Conservation (phyloP, 148 eudicot species). For the Simmondsia chinensis region DNA sequence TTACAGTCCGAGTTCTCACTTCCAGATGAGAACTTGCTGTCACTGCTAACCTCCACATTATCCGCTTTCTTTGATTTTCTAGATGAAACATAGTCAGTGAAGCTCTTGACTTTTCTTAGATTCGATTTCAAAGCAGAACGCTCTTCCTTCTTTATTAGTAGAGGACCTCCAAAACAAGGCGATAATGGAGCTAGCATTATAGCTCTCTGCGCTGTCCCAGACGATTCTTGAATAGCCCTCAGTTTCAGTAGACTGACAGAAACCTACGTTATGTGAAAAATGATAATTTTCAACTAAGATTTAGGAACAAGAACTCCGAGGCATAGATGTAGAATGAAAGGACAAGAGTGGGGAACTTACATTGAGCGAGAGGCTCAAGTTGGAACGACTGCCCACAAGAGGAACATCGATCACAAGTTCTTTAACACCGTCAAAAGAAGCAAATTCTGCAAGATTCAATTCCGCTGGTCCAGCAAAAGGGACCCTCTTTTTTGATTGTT, state of each 20-base stretch:
- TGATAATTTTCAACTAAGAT: background rate
- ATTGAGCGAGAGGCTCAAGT: constrained; percentile 31
- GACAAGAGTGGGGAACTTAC: constrained; percentile 25
- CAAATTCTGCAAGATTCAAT: constrained; percentile 52
- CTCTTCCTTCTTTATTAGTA: constrained; percentile 30
- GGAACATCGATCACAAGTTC: constrained; percentile 36
- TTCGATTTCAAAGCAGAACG: constrained; percentile 29
- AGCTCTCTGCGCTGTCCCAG: constrained; percentile 24
- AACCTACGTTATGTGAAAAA: constrained; percentile 21
- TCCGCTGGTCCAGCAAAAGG: constrained; percentile 32
- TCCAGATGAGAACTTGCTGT: constrained; percentile 34
- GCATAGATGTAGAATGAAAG: background rate
- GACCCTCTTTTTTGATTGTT: constrained; percentile 23
- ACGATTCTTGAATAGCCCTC: constrained; percentile 22
- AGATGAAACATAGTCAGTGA: constrained; percentile 33
- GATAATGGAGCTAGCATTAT: constrained; percentile 31
- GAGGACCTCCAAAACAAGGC: constrained; percentile 28
- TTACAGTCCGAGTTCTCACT: constrained; percentile 37
- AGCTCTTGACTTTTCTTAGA: constrained; percentile 41
- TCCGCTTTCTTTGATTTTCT: constrained; percentile 31
- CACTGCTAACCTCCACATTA: constrained; percentile 42
- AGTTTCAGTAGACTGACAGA: constrained; percentile 36
- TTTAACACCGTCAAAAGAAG: constrained; percentile 27
- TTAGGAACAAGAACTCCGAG: background rate
- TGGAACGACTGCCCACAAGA: constrained; percentile 16